Evolutionary conservation across 495 filamentous ascomycete species (phyloP), one percentile per base, ranked within the genome.

Genomic region (Hypoxylon crocopeplum): DNA sequence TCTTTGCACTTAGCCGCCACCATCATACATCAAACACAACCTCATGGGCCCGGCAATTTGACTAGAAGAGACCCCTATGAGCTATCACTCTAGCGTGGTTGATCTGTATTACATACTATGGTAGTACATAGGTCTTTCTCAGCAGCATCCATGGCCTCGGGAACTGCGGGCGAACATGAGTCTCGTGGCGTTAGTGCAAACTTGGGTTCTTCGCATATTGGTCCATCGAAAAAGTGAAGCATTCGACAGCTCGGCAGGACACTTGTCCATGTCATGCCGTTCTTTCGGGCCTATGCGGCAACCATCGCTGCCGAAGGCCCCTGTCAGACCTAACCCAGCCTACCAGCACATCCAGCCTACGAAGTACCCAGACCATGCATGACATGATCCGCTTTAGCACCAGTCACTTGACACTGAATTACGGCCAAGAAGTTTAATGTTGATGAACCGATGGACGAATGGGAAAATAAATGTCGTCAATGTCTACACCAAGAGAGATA

Each of bases 251-350:
- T 64, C 55, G 61, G 61, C 49, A 44, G 29, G 24, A 37, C 17
- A 32, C 41, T 52, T 36, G 20, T 40, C 45, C n/a, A 56, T 39
- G 7, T 56, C 19, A 64, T 65, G 56, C 56, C 24, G 25, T 56
- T 41, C 32, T 27, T 48, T 61, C 56, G 56, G 51, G 7, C 62
- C 56, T 52, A 66, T 57, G 41, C 51, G 50, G 53, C 40, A 48
- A 22, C 21, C 34, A 37, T 48, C 45, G 56, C 33, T 60, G 45
- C 62, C 62, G 62, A 55, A 40, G 21, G 50, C 48, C 61, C 61
- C 34, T 59, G 49, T 8, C 27, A 19, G 13, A 17, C 24, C 38
- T 30, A 38, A 2, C 15, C n/a, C n/a, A 50, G 20, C 39, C 33
- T 33, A 48, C 21, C 22, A 40, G 6, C 13, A 6, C 8, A 13